These are phyloP conservation scores for Ruellia speciosa DNA, from an alignment of 305 asterid genomes.

Conservation along the genomic window DNA sequence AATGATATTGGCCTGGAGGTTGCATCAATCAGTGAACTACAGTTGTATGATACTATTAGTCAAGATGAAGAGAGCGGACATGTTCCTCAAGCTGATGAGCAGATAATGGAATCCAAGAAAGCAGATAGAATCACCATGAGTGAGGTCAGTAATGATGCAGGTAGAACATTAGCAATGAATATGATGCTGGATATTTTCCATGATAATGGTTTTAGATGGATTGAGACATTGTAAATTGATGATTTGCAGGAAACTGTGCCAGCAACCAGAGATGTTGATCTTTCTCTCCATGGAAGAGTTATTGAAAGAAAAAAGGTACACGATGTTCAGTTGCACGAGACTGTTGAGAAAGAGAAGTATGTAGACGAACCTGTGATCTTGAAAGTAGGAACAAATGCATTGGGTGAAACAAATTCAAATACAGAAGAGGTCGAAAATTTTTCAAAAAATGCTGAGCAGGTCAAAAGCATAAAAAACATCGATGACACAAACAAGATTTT, in stretches of 20 bases:
- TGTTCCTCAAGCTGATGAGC: slow-evolving; percentile 26
- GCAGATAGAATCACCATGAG: slow-evolving; percentile 24
- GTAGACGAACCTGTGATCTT: slow-evolving; percentile 10
- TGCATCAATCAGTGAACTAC: slow-evolving; percentile 22
- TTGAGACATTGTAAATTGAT: slow-evolving; percentile 15
- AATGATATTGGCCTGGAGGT: slow-evolving; percentile 26
- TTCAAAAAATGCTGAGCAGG: slow-evolving; percentile 12
- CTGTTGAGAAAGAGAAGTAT: slow-evolving; percentile 22
- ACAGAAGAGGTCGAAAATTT: slow-evolving; percentile 16
- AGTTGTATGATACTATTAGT: slow-evolving; percentile 24
- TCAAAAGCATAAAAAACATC: slow-evolving; percentile 19
- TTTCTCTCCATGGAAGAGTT: slow-evolving; percentile 19
- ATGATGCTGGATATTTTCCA: slow-evolving; percentile 16
- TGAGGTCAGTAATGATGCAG: slow-evolving; percentile 39
- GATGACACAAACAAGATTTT: slow-evolving; percentile 18
- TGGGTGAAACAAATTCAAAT: slow-evolving; percentile 18
- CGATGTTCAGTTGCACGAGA: slow-evolving; percentile 21
- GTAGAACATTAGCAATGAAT: slow-evolving; percentile 22
- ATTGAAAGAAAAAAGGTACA: slow-evolving; percentile 20
- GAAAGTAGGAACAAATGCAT: slow-evolving; percentile 17
- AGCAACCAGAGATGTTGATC: slow-evolving; percentile 20
- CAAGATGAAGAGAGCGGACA: slow-evolving; percentile 39
- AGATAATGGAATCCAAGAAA: slow-evolving; percentile 22
- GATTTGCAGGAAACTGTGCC: slow-evolving; percentile 30
- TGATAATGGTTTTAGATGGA: slow-evolving; percentile 13